Evolutionary conservation across 495 filamentous ascomycete species (phyloP), one percentile per base, ranked within the genome.

Genomic region (Aspergillus homomorphus): DNA sequence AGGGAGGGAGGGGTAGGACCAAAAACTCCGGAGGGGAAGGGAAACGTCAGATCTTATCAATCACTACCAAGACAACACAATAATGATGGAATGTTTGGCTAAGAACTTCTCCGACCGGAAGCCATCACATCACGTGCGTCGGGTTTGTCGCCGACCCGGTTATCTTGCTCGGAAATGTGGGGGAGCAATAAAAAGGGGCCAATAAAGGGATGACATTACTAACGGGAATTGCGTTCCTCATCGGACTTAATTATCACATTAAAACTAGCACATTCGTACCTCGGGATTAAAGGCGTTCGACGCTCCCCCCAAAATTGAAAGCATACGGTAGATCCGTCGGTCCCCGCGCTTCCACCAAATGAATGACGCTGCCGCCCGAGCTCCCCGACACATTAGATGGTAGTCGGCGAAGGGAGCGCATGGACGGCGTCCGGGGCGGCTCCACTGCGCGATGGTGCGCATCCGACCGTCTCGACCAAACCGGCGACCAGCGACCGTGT

Each of bases 341-440:
- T 33, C 61, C 66, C 24, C 60, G 66, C 16, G 72, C 65, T 50
- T 74, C 75, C n/a, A 66, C 63, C 45, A 80, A 54, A n/a, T 73
- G 69, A 63, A 81, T 80, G 16, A 80, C 74, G 63, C 77, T 81
- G 18, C 75, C 73, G 18, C 64, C 75, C 8, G 75, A 77, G 54
- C 68, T 67, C 22, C 66, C 68, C 38, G 76, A 77, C 26, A 66
- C 65, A 33, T 63, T 64, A n/a, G 76, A 80, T 26, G 58, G 65
- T 45, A 72, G 58, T 45, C 64, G 72, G 6, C 67, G 66, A 9
- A 78, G 61, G 33, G 78, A 79, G 18, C 53, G 66, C 26, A 66
- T 67, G 23, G 75, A 79, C 14, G 75, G 69, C 14, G 69, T 75
- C 23, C 65, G 69, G 1, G 68, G 57, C 14, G 33, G 41, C 48